Evolutionary conservation across 257 asterid genomes (phyloP), one percentile per base, ranked within the genome.

Genomic region (Penstemon eatonii): DNA sequence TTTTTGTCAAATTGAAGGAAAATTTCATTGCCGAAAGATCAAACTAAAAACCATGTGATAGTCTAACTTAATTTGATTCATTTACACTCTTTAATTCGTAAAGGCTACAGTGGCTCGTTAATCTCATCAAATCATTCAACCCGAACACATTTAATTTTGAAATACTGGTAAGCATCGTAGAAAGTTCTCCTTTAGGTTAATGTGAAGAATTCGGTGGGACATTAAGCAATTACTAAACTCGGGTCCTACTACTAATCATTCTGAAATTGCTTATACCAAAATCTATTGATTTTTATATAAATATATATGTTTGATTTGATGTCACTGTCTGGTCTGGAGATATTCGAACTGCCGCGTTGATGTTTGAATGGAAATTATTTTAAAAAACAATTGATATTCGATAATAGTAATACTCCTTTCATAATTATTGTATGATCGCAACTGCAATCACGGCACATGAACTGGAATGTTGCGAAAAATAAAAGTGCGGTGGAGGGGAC

Each of bases 381-480:
- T 3, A 18, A 39, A 58, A 38, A 1, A 39, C 11, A 38, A 58
- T 4, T 38, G 10, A 57, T 25, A 10, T 25, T 25, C 33, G 2
- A 25, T 25, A 25, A 54, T 10, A 54, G 5, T 55, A 19, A 15
- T 7, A 9, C 0, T 5, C 7, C 19, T 6, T 55, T 55, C 11
- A 7, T 9, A 55, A 55, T 9, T 8, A n/a, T n/a, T 54, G 60
- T 55, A 25, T 61, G 7, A 61, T 12, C 8, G 60, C 50, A 65
- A 58, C 70, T 60, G 51, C 72, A 73, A 77, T 74, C 78, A 73
- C 78, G 78, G 80, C 69, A 72, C 75, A 59, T 67, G 75, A 47
- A 11, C 5, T 64, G 63, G 50, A 37, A 36, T 49, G 3, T 46
- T 60, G 63, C 53, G 47, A 54, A 41, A 4, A 59, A 45, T 33